Evolutionary conservation across 257 asterid species (phyloP).

Genomic region (Capsicum rhomboideum): DNA sequence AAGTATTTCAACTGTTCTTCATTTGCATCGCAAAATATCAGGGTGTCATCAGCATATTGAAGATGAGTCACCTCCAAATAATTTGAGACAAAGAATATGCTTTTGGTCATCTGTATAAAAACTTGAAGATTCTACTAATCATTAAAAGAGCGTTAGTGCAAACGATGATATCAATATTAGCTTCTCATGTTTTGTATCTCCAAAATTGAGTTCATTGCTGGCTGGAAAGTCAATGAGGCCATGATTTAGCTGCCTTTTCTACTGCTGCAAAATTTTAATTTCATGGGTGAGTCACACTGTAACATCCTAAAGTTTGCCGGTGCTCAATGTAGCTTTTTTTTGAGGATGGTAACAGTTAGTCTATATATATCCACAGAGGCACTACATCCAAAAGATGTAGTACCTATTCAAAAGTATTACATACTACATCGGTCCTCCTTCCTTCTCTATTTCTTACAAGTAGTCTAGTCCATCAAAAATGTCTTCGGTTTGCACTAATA

Average conservation of each 20-base stretch:
- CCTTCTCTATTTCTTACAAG: too few relatives aligned
- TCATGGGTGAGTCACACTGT: background rate
- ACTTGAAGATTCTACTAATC: background rate
- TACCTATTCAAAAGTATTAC: too few relatives aligned
- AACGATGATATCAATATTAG: background rate
- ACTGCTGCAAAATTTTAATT: background rate
- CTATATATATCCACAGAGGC: too few relatives aligned
- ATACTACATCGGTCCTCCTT: too few relatives aligned
- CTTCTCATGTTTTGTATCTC: background rate
- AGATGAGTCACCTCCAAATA: background rate
- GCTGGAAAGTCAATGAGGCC: background rate
- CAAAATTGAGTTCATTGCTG: background rate
- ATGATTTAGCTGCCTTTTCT: background rate
- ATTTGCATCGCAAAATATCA: too few relatives aligned
- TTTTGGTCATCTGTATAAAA: background rate
- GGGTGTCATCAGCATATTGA: too few relatives aligned
- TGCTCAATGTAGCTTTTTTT: background rate
- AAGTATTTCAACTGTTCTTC: too few relatives aligned
- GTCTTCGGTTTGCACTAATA: too few relatives aligned
- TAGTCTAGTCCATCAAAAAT: too few relatives aligned
- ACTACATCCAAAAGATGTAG: too few relatives aligned
- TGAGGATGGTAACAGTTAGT: too few relatives aligned
- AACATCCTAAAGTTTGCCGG: background rate
- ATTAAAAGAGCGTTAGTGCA: background rate
- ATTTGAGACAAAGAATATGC: background rate